A percentile compares a stretch with the other conserved stretches of the same genome.
Conservation (phyloP, 1,139 yeast species). For the Diutina rugosa region DNA sequence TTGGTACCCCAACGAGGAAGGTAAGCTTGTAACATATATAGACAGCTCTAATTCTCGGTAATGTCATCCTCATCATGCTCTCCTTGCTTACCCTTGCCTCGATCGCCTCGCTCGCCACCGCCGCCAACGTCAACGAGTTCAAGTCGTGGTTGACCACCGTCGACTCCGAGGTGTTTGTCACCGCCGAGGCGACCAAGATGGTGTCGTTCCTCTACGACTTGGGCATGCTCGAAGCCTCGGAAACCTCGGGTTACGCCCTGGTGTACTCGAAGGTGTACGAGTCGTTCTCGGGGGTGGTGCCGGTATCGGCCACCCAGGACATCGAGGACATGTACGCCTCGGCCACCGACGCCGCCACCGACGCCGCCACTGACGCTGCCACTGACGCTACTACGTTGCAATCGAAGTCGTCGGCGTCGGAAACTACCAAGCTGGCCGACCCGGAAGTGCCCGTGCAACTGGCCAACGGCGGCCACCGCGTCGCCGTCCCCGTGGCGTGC, state of each 20-base stretch:
- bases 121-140: neutral
- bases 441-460: neutral
- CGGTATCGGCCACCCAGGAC: neutral
- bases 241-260: neutral
- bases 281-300: neutral
- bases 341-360: neutral
- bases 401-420: neutral
- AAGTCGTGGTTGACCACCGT: neutral
- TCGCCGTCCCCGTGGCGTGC: neutral
- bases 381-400: neutral
- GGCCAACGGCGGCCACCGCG: neutral
- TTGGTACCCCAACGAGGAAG: neutral
- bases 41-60: neutral
- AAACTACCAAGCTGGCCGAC: neutral
- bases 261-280: neutral
- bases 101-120: neutral
- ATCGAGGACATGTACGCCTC: neutral
- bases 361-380: neutral
- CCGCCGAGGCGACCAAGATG: neutral
- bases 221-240: neutral
- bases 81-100: neutral
- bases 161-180: neutral
- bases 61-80: neutral
- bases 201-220: neutral
- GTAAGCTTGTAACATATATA: neutral